Percentiles rank a stretch among this genome's conserved stretches.
Conservation (phyloP, 2,329 filamentous ascomycete genomes). For the Xylaria sp. region DNA sequence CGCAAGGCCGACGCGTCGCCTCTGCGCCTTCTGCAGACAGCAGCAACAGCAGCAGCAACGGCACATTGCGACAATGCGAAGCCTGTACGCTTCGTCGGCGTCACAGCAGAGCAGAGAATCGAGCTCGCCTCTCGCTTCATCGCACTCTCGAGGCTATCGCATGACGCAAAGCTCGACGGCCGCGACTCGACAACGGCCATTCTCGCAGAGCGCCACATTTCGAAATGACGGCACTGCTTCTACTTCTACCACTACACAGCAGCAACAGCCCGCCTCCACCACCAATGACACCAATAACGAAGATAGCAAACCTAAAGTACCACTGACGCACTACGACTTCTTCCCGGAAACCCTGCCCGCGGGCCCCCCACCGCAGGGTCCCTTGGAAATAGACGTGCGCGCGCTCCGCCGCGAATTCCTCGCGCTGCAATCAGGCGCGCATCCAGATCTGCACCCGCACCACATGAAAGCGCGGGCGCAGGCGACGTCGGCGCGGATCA, state of each 20-base stretch:
- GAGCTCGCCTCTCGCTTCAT: neutral
- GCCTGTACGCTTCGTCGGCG: neutral
- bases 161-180: neutral
- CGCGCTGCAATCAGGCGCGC: conserved; percentile 78
- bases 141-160: neutral
- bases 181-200: conserved; percentile 5
- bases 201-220: conserved; percentile 2
- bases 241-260: neutral
- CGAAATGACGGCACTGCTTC: neutral
- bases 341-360: conserved; percentile 82
- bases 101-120: neutral
- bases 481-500: conserved; percentile 83
- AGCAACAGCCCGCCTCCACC: neutral
- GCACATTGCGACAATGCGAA: conserved; percentile 22
- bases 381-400: conserved; percentile 78
- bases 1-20: conserved; percentile 40
- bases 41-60: conserved; percentile 27
- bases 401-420: conserved; percentile 87
- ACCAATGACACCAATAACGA: neutral
- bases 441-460: conserved; percentile 75
- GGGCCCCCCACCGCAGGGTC: conserved; percentile 80
- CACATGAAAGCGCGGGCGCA: conserved; percentile 72
- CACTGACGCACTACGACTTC: conserved; percentile 81
- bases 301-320: conserved; percentile 6
- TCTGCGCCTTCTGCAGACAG: conserved; percentile 47